phyloP scores from a whole-genome alignment of 2,329 filamentous ascomycete genomes.

The Periconia sp. region DNA sequence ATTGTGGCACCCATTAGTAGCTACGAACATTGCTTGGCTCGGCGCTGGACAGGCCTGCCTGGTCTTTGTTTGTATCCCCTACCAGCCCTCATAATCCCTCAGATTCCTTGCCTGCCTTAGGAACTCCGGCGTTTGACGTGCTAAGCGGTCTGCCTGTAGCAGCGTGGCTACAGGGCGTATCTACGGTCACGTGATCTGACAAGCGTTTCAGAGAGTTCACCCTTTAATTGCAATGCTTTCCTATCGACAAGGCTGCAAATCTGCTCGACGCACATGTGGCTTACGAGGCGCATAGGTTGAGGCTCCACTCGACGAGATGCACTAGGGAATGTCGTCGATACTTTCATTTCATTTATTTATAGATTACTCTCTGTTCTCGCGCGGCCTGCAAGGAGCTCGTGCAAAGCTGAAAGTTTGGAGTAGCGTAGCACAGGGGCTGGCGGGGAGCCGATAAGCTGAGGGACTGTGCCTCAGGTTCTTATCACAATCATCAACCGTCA shows the following conservation, averaged over 20 bases:
- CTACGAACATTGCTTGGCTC: no score
- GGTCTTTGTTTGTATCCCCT: no score
- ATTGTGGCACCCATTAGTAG: no score
- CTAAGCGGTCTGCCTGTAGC: not conserved
- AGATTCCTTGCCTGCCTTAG: no score
- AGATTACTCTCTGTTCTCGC: not conserved
- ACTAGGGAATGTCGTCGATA: not conserved
- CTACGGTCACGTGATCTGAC: conserved; percentile 10
- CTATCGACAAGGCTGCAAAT: conserved; percentile 9
- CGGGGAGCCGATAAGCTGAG: not conserved
- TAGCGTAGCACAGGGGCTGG: not conserved
- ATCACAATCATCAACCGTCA: not conserved
- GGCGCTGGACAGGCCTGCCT: no score
- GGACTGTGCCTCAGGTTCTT: not conserved
- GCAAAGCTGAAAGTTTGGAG: not conserved
- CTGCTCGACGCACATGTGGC: not conserved
- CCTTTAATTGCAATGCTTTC: conserved; percentile 20
- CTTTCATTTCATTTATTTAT: conserved; percentile 1
- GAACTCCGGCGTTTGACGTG: conserved; percentile 2
- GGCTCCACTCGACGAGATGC: not conserved
- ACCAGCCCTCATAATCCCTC: no score
- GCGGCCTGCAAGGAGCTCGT: not conserved
- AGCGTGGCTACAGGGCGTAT: not conserved
- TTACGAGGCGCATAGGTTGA: not conserved
- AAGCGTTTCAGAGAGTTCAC: conserved; percentile 16